Evolutionary conservation across 768 basidiomycete species (phyloP), one percentile per base, ranked within the genome.

Genomic region (Lyophyllum semitale): DNA sequence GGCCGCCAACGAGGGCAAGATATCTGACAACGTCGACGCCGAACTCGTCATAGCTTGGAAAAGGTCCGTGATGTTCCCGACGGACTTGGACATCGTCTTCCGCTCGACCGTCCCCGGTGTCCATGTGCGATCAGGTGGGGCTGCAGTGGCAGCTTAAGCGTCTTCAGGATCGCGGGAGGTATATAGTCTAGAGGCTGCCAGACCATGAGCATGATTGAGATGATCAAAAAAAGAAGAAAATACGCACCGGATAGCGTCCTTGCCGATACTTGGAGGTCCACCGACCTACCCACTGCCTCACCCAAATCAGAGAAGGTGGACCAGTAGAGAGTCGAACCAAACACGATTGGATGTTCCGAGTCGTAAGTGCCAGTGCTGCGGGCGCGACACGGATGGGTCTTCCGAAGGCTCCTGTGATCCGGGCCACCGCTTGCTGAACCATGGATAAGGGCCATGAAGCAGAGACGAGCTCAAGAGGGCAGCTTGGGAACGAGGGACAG

Each of bases 291-390:
- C 11, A 57, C 57, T 8, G 47, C 45, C 32, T 42, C 90, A 94
- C 3, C 90, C 91, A 8, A 85, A 73, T 4, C 87, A 91, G 13
- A 91, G 90, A 48, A 95, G 73, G 68, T 97, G 96, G 45, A 89
- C 84, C 23, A 90, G 77, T 55, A 96, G 73, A 2, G 94, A 94
- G 65, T 96, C 95, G 57, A 96, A 88, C 95, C 93, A 97, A 47
- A 96, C 94, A 67, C 96, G 95, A 97, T 86, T 0, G 92, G 94
- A 59, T 96, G 93, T 2, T 78, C 76, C 0, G 80, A 72, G 65
- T 97, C 93, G 15, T 2, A 76, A 69, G 4, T 95, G 77, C 23
- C 94, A 77, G 13, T 85, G 81, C 2, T 80, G 71, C 0, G 92
- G 93, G 8, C 93, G 80, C 0, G 93, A 95, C 51, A 96, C 80